Evolutionary conservation across 2,329 filamentous ascomycete genomes (phyloP).

Genomic region (Endoconidiophora polonica): DNA sequence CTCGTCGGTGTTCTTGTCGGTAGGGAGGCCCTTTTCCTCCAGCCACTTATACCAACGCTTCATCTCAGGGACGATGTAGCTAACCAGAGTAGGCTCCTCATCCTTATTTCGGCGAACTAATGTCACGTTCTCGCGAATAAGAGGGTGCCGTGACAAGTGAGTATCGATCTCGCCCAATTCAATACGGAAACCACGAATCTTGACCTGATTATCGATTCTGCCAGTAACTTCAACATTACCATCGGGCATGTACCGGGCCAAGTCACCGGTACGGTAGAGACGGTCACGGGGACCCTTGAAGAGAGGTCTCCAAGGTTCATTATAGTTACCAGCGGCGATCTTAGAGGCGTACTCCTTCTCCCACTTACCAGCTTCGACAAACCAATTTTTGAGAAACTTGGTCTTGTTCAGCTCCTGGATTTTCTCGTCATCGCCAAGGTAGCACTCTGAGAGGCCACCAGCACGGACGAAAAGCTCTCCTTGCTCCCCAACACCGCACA

Average conservation of each 20-base stretch:
- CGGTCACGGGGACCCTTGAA: conserved; percentile 74
- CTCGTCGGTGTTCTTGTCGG: conserved; percentile 11
- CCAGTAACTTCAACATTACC: conserved; percentile 67
- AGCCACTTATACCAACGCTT: conserved; percentile 58
- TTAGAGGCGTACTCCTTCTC: conserved; percentile 24
- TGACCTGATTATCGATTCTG: conserved; percentile 76
- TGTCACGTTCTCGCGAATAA: conserved; percentile 74
- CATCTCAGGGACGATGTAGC: conserved; percentile 75
- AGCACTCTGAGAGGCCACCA: conserved; percentile 69
- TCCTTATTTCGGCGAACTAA: conserved; percentile 68
- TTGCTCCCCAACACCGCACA: conserved; percentile 66
- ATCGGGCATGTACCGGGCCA: conserved; percentile 55
- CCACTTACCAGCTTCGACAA: conserved; percentile 52
- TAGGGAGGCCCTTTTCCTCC: conserved; percentile 14
- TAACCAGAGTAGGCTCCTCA: conserved; percentile 74
- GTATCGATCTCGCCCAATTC: conserved; percentile 88
- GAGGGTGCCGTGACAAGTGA: conserved; percentile 54
- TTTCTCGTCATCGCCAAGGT: conserved; percentile 41
- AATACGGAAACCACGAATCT: conserved; percentile 89
- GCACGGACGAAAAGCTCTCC: conserved; percentile 76
- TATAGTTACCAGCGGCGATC: conserved; percentile 8
- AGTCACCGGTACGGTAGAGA: conserved; percentile 73
- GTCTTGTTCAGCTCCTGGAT: conserved; percentile 44
- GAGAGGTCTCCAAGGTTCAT: conserved; percentile 59
- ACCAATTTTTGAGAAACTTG: conserved; percentile 80